Base-by-base conservation (phyloP, 768 basidiomycete species). In the Lentinula lateritia region DNA sequence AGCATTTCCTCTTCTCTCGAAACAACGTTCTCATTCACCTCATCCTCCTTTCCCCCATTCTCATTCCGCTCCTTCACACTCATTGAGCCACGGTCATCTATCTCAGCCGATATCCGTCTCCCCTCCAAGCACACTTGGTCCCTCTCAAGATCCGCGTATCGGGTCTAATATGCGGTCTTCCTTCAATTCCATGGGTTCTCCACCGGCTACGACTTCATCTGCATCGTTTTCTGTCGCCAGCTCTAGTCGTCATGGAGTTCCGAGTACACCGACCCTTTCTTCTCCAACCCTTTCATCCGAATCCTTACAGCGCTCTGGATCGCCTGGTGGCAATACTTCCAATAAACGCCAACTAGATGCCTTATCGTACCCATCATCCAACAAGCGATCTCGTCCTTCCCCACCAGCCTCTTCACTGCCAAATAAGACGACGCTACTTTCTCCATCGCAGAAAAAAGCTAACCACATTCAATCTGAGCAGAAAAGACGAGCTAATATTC, bases 391-490 rank as follows among this genome's bases (percentile, higher is more conserved):
- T 60, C 72, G 69, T 42, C 60, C 50, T 52, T 65, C 61, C 66
- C 61, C 58, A 45, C 63, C 32, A 48, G 62, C 60, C 45, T 18
- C 60, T 63, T 54, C 65, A 46, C 63, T 63, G 15, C 63, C 63
- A 50, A 65, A 65, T 50, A 82, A 81, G 63, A 78, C 77, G 35
- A 69, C 80, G 1, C 78, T 94, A 28, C 81, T 95, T 28, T 87
- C 89, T 1, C 84, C 90, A 0, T 87, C 89, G 2, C 92, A 95
- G 78, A 95, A 95, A 71, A 92, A 95, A 70, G 89, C 89, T 43
- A 95, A 95, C 67, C 94, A 97, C 69, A 96, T 97, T 65, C 90
- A 92, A 67, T 90, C 88, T 2, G 95, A 97, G 75, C 93, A 96
- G 76, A 95, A 95, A 72, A 87, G 95, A 28, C 85, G 95, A 36